Base-by-base conservation (phyloP, 257 asterid genomes). In the Solanum okadae region DNA sequence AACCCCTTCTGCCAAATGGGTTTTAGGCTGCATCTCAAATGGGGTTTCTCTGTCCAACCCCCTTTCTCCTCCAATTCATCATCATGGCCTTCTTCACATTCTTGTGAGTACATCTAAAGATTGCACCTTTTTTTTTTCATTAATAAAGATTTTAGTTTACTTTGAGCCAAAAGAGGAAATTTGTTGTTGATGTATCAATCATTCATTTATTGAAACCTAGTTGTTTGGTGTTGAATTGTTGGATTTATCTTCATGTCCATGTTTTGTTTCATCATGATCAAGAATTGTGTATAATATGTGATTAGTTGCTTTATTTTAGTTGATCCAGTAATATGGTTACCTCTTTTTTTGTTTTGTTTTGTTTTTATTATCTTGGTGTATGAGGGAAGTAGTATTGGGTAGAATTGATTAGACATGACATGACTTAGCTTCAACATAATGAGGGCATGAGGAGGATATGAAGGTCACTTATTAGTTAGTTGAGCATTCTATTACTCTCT, bases 11-110 rank as follows among this genome's bases (percentile, higher is more conserved):
- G 82, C 86, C 42, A 29, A 71, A 93, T 94, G 97, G 99, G 97
- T 87, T 92, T 94, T 86, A 92, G 98, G 92, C 92, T 95, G 34
- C 88, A 92, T 88, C 90, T 94, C 88, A 96, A 92, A 87, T 94
- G 95, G 98, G 88, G 94, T 86, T 93, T 93, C 77, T 93, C 95
- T 52, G 88, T 93, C 71, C 96, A 94, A 12, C 93, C 97, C 87
- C 91, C 95, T 88, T 91, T 91, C 88, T 88, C 97, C 89, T 73
- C 97, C 34, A 92, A 88, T 29, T 89, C 96, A 44, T 91, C 98
- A 44, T 91, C 95, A 35, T 90, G 90, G 90, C 96, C 96, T 78
- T 90, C 92, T 35, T 92, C 94, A 23, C 87, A 6, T 85, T 88
- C 89, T 23, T 35, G 56, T 88, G 84, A 85, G 87, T 52, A 27